Base-by-base conservation (phyloP, 2,329 filamentous ascomycete species). In the Fusarium luffae region DNA sequence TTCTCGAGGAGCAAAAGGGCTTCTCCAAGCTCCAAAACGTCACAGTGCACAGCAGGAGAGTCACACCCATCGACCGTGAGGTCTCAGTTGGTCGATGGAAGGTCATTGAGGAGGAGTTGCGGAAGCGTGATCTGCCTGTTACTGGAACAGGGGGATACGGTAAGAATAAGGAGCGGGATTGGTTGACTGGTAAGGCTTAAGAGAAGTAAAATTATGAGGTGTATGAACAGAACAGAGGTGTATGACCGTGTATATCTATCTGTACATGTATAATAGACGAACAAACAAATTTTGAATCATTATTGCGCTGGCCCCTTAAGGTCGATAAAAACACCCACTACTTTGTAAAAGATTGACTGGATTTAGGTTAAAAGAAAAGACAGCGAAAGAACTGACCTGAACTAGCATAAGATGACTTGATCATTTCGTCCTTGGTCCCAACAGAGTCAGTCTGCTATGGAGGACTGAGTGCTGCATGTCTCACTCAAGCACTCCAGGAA, bases 81-180 rank as follows among this genome's bases (percentile, higher is more conserved):
- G 88, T 86, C 73, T 85, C 87, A 50, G 78, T 92, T 43, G 93
- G 93, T 28, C 85, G 92, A 74, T 92, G 91, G 88, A 96, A 96
- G 87, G 79, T 94, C 51, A 93, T 95, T 75, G 86, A 92, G 78
- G 83, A 89, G 75, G 91, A 93, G 79, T 82, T 95, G 68, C 81
- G 81, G 75, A 85, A 86, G 77, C 84, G 90, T 59, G 86, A 85
- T 18, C 78, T 94, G 70, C 88, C 90, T 10, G 80, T 88, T 18
- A 82, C 81, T 5, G 88, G 87, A 4, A 81, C 82, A 49, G 79
- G 77, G 11, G 77, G 78, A 10, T 69, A 79, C 49, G 70, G 76
- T 16, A 81, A 79, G 76, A 81, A 81, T 68, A 82, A 76, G 75
- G 84, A 86, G 77, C 73, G 79, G 56, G 70, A 78, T n/a, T 83